These are phyloP conservation scores for Coniochaeta sp. DNA, from an alignment of 2,329 filamentous ascomycete genomes.

Conservation along the genomic window DNA sequence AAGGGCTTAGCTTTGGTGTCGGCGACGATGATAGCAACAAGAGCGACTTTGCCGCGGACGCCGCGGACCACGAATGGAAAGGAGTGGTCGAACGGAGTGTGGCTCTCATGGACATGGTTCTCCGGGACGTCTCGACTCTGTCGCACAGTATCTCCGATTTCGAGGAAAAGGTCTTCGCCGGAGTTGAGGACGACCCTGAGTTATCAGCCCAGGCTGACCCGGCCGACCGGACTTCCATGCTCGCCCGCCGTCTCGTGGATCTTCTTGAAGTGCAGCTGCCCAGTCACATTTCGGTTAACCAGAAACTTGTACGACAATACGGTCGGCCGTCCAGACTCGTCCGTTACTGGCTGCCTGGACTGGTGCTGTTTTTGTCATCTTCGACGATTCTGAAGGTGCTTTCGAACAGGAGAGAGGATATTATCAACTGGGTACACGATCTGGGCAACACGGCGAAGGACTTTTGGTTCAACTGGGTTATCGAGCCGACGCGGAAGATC, in stretches of 20 bases:
- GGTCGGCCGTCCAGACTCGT: slow-evolving; percentile 70
- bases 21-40: slow-evolving; percentile 51
- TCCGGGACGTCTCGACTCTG: slow-evolving; percentile 61
- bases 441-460: slow-evolving; percentile 73
- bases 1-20: slow-evolving; percentile 65
- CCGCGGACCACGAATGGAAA: slow-evolving; percentile 49
- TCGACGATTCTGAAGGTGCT: slow-evolving; percentile 79
- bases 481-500: slow-evolving; percentile 76
- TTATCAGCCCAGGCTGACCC: slow-evolving; percentile 42
- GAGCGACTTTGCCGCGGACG: slow-evolving; percentile 33
- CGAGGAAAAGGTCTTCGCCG: slow-evolving; percentile 58
- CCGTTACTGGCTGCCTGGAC: slow-evolving; percentile 82
- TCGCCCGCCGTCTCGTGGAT: slow-evolving; percentile 60
- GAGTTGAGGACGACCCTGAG: slow-evolving; percentile 54
- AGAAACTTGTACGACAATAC: slow-evolving; percentile 50
- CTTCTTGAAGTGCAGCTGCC: slow-evolving; percentile 66
- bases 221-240: slow-evolving; percentile 44
- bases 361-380: slow-evolving; percentile 68
- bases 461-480: slow-evolving; percentile 95
- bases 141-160: slow-evolving; percentile 57
- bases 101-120: slow-evolving; percentile 77
- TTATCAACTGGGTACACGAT: slow-evolving; percentile 72
- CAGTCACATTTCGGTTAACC: slow-evolving; percentile 53
- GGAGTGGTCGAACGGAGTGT: slow-evolving; percentile 73
- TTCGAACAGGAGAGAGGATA: slow-evolving; percentile 66